A percentile compares a stretch with the other conserved stretches of the same genome.
Conservation (phyloP, 2,329 filamentous ascomycete species). For the Phoma sp. region DNA sequence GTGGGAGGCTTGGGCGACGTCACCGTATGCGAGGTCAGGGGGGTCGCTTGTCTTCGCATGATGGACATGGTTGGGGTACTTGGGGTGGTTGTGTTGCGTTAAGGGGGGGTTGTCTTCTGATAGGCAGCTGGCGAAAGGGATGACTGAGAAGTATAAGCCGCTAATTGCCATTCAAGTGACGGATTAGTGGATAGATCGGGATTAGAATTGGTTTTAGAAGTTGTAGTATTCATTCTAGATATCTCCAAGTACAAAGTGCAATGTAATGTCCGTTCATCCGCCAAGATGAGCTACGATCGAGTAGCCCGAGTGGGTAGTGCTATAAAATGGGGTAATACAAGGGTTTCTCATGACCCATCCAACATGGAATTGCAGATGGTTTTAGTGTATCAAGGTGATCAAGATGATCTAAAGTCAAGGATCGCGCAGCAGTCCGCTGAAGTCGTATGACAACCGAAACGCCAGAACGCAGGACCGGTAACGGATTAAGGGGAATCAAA, state of each 20-base stretch:
- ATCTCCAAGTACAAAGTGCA: constrained; percentile 14
- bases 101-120: no score
- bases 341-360: constrained; percentile 18
- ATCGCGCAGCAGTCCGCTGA: constrained; percentile 33
- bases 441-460: constrained; percentile 32
- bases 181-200: no score
- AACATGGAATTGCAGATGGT: constrained; percentile 12
- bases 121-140: no score
- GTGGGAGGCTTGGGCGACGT: neutral
- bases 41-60: neutral
- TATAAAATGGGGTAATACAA: constrained; percentile 17
- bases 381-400: constrained; percentile 24
- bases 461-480: constrained; percentile 26
- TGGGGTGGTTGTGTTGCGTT: no score
- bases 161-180: no score
- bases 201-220: constrained; percentile 4
- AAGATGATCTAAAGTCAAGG: constrained; percentile 20
- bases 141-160: no score
- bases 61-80: neutral
- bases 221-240: constrained; percentile 23
- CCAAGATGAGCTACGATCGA: constrained; percentile 1
- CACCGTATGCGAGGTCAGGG: neutral
- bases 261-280: constrained; percentile 9
- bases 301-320: constrained; percentile 5
- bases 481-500: constrained; percentile 32